Base-by-base conservation (phyloP, 306 rosid species). In the Pterocarpus santalinus region DNA sequence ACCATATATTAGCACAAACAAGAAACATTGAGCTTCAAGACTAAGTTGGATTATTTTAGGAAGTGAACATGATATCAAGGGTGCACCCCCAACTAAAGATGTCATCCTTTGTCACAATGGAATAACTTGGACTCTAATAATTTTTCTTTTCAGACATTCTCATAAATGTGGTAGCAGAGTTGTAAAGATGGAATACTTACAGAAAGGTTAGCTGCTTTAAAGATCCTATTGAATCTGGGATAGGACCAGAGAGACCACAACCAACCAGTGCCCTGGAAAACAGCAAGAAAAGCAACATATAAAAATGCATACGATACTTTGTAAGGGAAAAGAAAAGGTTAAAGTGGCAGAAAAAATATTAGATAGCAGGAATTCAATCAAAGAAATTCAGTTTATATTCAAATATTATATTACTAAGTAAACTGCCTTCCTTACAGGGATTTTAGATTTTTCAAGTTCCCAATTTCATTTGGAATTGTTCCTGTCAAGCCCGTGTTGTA, bases 191-290 rank as follows among this genome's bases (percentile, higher is more conserved):
- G 61, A 69, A 52, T 61, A 14, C 95, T 86, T 90, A 94, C 98
- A 94, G 74, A 84, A 84, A 94, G 15, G 76, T 60, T 13, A 94
- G 87, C 81, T 84, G 80, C 73, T 66, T 28, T 65, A 94, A 80
- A 69, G 87, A 77, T 76, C 98, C 98, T 66, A 94, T 74, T 61
- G 87, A 77, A 60, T 80, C 91, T 2, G 97, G 98, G 82, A 94
- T 90, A 43, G 69, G 70, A 28, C 97, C 98, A 66, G 12, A 65
- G 86, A 94, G 89, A 65, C 87, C 81, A 77, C 98, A 94, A 44
- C 88, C 89, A 60, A 84, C 95, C 75, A 94, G 78, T 79, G 89
- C 84, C 65, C 97, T 94, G 83, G 49, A 61, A 69, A 49, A 73
- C 67, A 82, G 58, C 16, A 56, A 66, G 72, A 43, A 68, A 74